Evolutionary conservation across 176 grass and related monocot genomes (phyloP).

Genomic region (Microstegium vimineum): DNA sequence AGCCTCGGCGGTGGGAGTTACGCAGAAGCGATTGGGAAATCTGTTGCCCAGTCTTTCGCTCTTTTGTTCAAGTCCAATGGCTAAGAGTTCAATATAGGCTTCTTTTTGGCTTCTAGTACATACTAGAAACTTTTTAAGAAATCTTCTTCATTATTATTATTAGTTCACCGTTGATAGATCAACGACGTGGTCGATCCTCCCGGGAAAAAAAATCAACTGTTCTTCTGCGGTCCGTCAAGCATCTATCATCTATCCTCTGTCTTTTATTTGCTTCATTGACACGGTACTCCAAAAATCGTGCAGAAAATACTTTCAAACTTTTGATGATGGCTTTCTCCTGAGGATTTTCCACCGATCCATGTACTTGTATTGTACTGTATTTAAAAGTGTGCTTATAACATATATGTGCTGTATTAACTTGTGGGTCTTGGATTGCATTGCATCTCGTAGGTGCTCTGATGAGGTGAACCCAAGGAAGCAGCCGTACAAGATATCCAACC

Average conservation of each 20-base stretch:
- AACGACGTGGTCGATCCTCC: neutral
- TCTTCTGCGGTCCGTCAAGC: neutral
- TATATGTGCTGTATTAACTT: neutral
- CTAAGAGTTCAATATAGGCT: no score
- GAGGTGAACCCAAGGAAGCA: slow-evolving; percentile 55
- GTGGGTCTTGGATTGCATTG: neutral
- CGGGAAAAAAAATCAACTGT: neutral
- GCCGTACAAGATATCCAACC: slow-evolving; percentile 57
- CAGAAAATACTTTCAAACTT: neutral
- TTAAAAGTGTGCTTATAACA: neutral
- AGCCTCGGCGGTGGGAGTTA: neutral
- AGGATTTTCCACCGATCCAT: neutral
- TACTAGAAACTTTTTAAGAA: neutral
- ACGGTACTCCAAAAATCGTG: neutral
- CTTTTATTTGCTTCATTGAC: no score
- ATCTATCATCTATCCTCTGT: no score
- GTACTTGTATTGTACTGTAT: no score
- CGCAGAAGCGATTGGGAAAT: neutral
- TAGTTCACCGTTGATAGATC: neutral
- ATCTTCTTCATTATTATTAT: neutral
- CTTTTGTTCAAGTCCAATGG: neutral
- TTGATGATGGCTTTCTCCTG: neutral
- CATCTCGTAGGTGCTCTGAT: slow-evolving; percentile 43
- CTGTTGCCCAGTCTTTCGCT: neutral
- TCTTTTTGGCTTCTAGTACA: neutral